These are phyloP conservation scores for Talaromyces sp. DNA, from an alignment of 2,329 filamentous ascomycete species.

Conservation along the genomic window DNA sequence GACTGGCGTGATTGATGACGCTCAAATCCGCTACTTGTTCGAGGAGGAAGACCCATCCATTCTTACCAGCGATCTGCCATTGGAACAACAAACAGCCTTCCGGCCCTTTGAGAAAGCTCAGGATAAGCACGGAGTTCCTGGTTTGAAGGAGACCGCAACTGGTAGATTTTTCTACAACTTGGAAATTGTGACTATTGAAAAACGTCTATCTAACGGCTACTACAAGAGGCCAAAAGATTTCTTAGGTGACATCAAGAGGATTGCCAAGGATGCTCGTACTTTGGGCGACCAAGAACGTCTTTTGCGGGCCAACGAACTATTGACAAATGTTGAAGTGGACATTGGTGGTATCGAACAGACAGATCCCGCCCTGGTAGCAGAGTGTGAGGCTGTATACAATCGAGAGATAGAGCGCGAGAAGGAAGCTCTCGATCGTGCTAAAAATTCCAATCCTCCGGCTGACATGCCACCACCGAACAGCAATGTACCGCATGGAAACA, in stretches of 20 bases:
- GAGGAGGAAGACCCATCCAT: conserved; percentile 73
- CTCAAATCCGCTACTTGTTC: conserved; percentile 74
- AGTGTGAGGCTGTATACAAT: conserved; percentile 79
- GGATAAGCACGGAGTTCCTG: conserved; percentile 74
- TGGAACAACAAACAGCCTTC: conserved; percentile 55
- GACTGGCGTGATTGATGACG: conserved; percentile 70
- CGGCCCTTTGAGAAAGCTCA: conserved; percentile 76
- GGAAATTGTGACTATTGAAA: conserved; percentile 88
- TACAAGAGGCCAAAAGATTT: conserved; percentile 91
- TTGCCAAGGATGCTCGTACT: conserved; percentile 80
- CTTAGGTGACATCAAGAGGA: conserved; percentile 75
- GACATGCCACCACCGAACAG: conserved; percentile 46
- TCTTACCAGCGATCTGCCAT: conserved; percentile 58
- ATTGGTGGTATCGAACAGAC: conserved; percentile 69
- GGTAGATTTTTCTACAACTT: conserved; percentile 94
- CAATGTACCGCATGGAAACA: conserved; percentile 52
- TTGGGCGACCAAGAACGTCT: conserved; percentile 78
- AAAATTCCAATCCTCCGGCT: conserved; percentile 38
- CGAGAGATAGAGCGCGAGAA: conserved; percentile 68
- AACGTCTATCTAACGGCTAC: conserved; percentile 93
- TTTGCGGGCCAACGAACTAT: conserved; percentile 84
- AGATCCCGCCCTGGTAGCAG: conserved; percentile 60
- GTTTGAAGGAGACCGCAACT: conserved; percentile 69
- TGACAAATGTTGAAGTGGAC: conserved; percentile 92
- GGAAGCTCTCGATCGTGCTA: conserved; percentile 57